Evolutionary conservation across 192 early-diverging fungal genomes (phyloP).

Genomic region (Coemansia sp.): DNA sequence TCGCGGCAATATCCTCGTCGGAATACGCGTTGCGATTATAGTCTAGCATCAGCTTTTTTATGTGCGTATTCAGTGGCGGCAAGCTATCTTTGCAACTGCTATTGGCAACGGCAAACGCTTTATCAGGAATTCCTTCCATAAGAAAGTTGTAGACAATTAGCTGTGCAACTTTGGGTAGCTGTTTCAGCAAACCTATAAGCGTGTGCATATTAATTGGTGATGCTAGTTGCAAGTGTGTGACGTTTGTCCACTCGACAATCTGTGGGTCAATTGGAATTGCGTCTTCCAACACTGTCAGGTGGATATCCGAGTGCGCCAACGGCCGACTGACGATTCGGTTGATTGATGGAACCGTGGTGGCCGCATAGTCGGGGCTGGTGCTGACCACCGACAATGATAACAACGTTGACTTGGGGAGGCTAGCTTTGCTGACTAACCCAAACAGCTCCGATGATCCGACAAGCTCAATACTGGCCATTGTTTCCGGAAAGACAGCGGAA

Average conservation of each 20-base stretch:
- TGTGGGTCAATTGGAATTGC: background rate
- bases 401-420: background rate
- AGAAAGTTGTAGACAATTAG: background rate
- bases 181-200: background rate
- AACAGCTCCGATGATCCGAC: conserved; percentile 3
- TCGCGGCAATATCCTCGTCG: background rate
- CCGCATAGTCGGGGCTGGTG: background rate
- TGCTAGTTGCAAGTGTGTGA: conserved; percentile 4
- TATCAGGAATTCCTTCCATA: background rate
- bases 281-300: background rate
- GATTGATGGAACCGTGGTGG: background rate
- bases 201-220: background rate
- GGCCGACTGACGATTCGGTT: conserved; percentile 3
- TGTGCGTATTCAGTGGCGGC: background rate
- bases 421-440: background rate
- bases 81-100: background rate
- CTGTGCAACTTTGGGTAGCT: conserved; percentile 1
- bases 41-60: conserved; percentile 4
- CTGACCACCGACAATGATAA: background rate
- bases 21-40: background rate
- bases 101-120: background rate
- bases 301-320: background rate
- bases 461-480: conserved; percentile 1
- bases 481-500: background rate
- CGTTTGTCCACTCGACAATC: background rate